Base-by-base conservation (phyloP, 2,329 filamentous ascomycete species). In the Dothidotthia symphoricarpi region DNA sequence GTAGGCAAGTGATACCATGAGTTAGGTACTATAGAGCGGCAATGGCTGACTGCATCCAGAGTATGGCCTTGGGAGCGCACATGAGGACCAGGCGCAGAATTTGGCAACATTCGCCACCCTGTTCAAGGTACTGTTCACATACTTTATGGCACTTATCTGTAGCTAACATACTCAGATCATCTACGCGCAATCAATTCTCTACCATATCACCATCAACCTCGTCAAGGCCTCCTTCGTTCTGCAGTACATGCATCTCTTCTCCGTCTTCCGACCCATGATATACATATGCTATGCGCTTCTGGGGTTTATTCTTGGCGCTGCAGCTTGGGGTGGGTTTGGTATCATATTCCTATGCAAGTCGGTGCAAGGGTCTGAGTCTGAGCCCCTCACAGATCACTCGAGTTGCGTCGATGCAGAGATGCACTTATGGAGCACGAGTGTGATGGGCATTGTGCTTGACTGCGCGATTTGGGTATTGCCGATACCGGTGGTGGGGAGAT, bases 141-240 rank as follows among this genome's bases (percentile, higher is more conserved):
- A 16, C n/a, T 16, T 24, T 13, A 10, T 3, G 11, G 4, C 17
- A 13, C n/a, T n/a, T 22, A 22, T 14, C 28, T 25, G 15, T 17
- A 26, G 5, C 34, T 40, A 22, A 47, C 24, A 8, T n/a, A 8
- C 5, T 8, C 14, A 66, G 62, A 52, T 66, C 33, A 40, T 64
- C 13, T 57, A 62, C 34, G 48, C 53, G 7, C 55, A 60, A 27
- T 57, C 53, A 12, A 46, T 62, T 16, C 33, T 64, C 36, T 67
- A 63, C 41, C 57, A 62, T n/a, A 38, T 58, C 17, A 41, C 53
- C 6, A 54, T 58, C 33, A 63, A 65, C 41, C 36, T 63, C 2
- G 49, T 61, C 35, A 67, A 66, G 42, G 38, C 50, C 2, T 60
- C 63, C 2, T 64, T 67, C 33, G 31, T 57, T 15, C 38, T 57